Base-by-base conservation (phyloP, 2,329 filamentous ascomycete species). In the Colletotrichum spaethianum region DNA sequence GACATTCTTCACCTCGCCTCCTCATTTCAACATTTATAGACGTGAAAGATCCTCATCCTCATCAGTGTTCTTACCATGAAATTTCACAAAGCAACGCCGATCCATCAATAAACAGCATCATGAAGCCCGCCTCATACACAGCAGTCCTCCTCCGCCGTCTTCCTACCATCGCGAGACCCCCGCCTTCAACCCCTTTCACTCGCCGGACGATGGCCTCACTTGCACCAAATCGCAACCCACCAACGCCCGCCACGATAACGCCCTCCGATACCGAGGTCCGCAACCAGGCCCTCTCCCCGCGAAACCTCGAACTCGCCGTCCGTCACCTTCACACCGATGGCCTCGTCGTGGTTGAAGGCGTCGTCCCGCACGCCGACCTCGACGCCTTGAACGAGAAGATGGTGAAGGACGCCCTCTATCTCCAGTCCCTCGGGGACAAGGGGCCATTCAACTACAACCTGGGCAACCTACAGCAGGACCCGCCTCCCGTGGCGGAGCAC, bases 381-480 rank as follows among this genome's bases (percentile, higher is more conserved):
- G 87, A 92, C 75, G 75, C 76, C 8, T 80, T 92, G 46, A 92
- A 92, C 75, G 73, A 75, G 56, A 88, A 87, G 74, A 92, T 92
- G 90, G 83, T 89, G 1, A 44, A 87, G 56, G 90, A 92, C 77
- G 89, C 90, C 1, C 82, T 82, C 2, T 76, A 78, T 4, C 81
- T 92, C 2, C 87, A 88, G 68, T 82, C 80, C 0, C 80, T 83
- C 40, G 88, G 88, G 2, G 84, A 90, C 26, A 83, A 88, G 20
- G 85, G 86, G 0, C 88, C 88, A 0, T 92, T 87, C 82, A 92
- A 92, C 75, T 91, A 91, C 76, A 91, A 91, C 75, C 85, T 85
- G 59, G 88, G 87, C 1, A 92, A 91, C 73, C 82, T 91, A 42
- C 89, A 92, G 73, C 90, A 92, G 76, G 89, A 91, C 74, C 83